phyloP scores from a whole-genome alignment of 2,329 filamentous ascomycete species.

The Fusarium armeniacum region DNA sequence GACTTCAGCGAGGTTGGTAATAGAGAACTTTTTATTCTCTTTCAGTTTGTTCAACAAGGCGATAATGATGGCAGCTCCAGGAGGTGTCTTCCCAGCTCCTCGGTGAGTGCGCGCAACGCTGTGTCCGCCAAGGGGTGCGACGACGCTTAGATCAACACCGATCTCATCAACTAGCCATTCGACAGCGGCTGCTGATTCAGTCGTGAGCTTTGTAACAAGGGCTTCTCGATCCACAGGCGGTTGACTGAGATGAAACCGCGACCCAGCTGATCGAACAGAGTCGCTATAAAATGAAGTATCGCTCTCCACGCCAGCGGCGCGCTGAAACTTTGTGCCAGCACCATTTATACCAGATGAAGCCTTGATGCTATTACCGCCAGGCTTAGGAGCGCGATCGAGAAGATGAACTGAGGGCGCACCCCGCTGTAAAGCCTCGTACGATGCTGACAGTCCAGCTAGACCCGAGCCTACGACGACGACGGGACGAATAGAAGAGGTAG shows the following conservation, averaged over 20 bases:
- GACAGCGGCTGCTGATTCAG: conserved; percentile 63
- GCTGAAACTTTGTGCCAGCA: conserved; percentile 70
- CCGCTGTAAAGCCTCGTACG: conserved; percentile 67
- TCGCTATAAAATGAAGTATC: conserved; percentile 66
- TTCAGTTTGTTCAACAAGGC: conserved; percentile 67
- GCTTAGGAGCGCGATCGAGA: conserved; percentile 70
- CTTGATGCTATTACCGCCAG: conserved; percentile 76
- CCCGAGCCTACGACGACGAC: conserved; percentile 76
- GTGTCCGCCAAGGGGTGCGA: conserved; percentile 73
- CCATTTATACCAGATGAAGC: conserved; percentile 77
- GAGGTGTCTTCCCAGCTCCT: conserved; percentile 67
- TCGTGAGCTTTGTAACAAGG: conserved; percentile 64
- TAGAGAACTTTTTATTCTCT: conserved; percentile 62
- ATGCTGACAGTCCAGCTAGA: conserved; percentile 72
- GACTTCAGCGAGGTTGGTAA: conserved; percentile 67
- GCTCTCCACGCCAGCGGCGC: conserved; percentile 51
- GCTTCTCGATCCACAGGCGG: conserved; percentile 55
- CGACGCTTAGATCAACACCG: conserved; percentile 70
- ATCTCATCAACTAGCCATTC: conserved; percentile 70
- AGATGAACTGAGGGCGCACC: conserved; percentile 66
- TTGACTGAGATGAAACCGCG: conserved; percentile 50
- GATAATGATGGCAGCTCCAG: conserved; percentile 70
- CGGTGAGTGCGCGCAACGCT: conserved; percentile 63
- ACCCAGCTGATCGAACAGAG: conserved; percentile 69
- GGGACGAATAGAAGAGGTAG: conserved; percentile 42